phyloP scores from a whole-genome alignment of 2,329 filamentous ascomycete species.

The Fusarium graminum region DNA sequence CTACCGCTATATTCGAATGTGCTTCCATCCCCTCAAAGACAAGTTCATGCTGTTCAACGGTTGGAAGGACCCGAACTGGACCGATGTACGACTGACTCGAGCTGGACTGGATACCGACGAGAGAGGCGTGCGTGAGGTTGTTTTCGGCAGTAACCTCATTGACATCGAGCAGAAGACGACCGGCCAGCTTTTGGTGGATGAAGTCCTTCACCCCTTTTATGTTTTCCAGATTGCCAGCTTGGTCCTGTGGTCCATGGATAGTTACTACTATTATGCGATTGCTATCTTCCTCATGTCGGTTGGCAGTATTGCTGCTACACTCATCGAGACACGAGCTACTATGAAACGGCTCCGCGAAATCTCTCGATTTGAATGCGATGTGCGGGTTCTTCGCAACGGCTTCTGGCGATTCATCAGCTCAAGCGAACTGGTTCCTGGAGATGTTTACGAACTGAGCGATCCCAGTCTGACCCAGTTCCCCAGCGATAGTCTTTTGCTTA shows the following conservation, averaged over 20 bases:
- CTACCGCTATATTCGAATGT: slow-evolving; percentile 95
- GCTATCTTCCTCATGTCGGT: slow-evolving; percentile 97
- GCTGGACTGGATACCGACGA: slow-evolving; percentile 89
- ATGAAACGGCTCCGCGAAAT: slow-evolving; percentile 93
- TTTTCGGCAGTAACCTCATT: slow-evolving; percentile 92
- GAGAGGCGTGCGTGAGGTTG: slow-evolving; percentile 81
- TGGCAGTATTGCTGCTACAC: slow-evolving; percentile 88
- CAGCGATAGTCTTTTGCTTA: slow-evolving; percentile 89
- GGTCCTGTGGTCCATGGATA: slow-evolving; percentile 91
- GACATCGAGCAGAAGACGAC: slow-evolving; percentile 92
- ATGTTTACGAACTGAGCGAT: slow-evolving; percentile 97
- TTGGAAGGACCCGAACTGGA: slow-evolving; percentile 96
- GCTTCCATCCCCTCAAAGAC: slow-evolving; percentile 89
- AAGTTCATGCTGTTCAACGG: slow-evolving; percentile 88
- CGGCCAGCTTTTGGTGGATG: slow-evolving; percentile 86
- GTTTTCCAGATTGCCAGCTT: slow-evolving; percentile 97
- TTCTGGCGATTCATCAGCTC: slow-evolving; percentile 95
- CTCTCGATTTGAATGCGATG: slow-evolving; percentile 93
- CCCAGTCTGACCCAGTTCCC: slow-evolving; percentile 89
- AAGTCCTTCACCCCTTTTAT: slow-evolving; percentile 98
- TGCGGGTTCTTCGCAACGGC: slow-evolving; percentile 90
- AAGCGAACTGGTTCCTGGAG: slow-evolving; percentile 90
- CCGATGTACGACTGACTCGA: slow-evolving; percentile 78
- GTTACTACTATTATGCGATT: slow-evolving; percentile 97
- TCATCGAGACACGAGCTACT: slow-evolving; percentile 91